Percentiles rank a stretch among this genome's conserved stretches.
Conservation (phyloP, 305 asterid species). For the Fraxinus greggii region DNA sequence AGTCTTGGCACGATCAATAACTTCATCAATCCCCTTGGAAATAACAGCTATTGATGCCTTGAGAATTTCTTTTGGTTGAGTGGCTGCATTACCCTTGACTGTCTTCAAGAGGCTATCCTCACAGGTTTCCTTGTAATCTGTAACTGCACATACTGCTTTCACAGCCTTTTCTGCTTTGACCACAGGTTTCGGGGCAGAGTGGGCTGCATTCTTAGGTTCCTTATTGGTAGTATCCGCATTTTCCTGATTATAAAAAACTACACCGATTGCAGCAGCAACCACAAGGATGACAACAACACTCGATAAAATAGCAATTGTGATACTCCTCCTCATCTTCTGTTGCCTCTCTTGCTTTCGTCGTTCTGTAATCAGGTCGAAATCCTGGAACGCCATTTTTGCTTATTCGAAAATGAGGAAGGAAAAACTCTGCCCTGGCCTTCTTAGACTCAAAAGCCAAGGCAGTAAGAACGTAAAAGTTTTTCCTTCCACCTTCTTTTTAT, state of each 20-base stretch:
- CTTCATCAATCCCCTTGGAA: constrained; percentile 36
- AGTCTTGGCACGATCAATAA: constrained; percentile 18
- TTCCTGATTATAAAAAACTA: constrained; percentile 24
- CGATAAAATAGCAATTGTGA: constrained; percentile 40
- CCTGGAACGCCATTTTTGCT: constrained; percentile 77
- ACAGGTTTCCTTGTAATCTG: constrained; percentile 50
- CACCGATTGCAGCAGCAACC: constrained; percentile 50
- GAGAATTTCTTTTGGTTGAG: constrained; percentile 33
- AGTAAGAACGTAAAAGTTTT: constrained; percentile 24
- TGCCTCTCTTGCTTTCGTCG: constrained; percentile 54
- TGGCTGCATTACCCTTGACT: constrained; percentile 26
- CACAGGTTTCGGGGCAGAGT: not conserved
- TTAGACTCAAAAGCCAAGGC: constrained; percentile 62
- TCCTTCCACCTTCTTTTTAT: constrained; percentile 8
- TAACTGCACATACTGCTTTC: constrained; percentile 32
- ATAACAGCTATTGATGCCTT: constrained; percentile 39
- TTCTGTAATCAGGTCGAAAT: constrained; percentile 75
- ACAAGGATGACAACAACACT: constrained; percentile 36
- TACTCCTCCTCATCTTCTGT: constrained; percentile 35
- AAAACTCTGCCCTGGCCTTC: constrained; percentile 67
- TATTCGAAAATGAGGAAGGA: not conserved
- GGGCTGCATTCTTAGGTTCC: not conserved
- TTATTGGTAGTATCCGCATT: not conserved
- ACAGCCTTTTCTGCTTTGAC: constrained; percentile 31
- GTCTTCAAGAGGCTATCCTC: constrained; percentile 37